Percentiles rank a stretch among this genome's conserved stretches.
Evolutionary conservation across 192 early-diverging fungal species (phyloP).

Genomic region (Endogone sp.): DNA sequence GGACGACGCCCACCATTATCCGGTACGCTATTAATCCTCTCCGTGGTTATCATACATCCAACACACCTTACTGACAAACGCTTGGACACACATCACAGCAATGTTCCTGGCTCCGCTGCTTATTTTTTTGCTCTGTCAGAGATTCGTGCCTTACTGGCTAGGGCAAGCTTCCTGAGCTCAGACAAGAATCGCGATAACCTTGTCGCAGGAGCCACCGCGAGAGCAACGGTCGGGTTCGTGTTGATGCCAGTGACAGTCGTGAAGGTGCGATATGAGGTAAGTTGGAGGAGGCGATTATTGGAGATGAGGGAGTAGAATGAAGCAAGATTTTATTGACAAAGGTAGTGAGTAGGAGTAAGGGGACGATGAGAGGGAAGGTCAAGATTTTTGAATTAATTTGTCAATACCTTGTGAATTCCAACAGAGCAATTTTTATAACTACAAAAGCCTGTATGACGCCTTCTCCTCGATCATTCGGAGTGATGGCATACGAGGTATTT

Average conservation of each 20-base stretch:
- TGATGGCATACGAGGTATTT: slow-evolving; percentile 61
- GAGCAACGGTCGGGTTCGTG: slow-evolving; percentile 74
- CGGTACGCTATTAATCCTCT: slow-evolving; percentile 32
- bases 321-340: not conserved
- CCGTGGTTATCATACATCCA: not conserved
- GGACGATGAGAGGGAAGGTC: too few species aligned
- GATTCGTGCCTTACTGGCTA: slow-evolving; percentile 45
- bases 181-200: slow-evolving; percentile 62
- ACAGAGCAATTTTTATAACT: slow-evolving; percentile 81
- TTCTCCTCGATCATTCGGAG: slow-evolving; percentile 59
- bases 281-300: not conserved
- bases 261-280: slow-evolving; percentile 87
- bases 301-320: not conserved
- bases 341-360: too few species aligned
- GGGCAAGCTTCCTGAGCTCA: slow-evolving; percentile 30
- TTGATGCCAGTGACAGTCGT: slow-evolving; percentile 95
- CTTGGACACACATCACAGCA: slow-evolving; percentile 29
- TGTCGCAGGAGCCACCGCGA: slow-evolving; percentile 62
- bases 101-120: slow-evolving; percentile 65
- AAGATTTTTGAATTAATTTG: too few species aligned
- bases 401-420: not conserved
- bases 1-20: slow-evolving; percentile 67
- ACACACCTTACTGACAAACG: not conserved
- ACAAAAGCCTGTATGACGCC: slow-evolving; percentile 66
- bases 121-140: slow-evolving; percentile 73